A percentile compares a stretch with the other conserved stretches of the same genome.
Conservation (phyloP, 768 basidiomycete species). For the Trametes cingulata region DNA sequence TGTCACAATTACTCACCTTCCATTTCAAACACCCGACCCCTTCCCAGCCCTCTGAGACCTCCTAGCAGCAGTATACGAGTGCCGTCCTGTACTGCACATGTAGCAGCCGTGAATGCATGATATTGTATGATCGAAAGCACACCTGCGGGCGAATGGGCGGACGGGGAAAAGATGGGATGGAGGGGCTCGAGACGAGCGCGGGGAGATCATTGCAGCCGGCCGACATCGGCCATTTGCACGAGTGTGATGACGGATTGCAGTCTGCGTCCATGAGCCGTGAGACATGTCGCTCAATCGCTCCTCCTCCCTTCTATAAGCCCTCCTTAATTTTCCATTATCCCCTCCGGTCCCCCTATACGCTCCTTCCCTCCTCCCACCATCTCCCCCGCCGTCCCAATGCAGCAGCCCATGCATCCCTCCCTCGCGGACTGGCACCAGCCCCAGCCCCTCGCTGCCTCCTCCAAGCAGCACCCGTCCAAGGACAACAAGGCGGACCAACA, state of each 20-base stretch:
- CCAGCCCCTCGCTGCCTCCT: constrained; percentile 31
- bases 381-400: constrained; percentile 10
- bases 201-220: constrained; percentile 26
- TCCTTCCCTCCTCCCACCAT: constrained; percentile 18
- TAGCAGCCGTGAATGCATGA: neutral
- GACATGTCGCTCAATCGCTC: constrained; percentile 23
- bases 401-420: constrained; percentile 23
- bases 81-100: too few relatives aligned
- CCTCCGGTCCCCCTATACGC: constrained; percentile 17
- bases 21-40: constrained; percentile 2
- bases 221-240: constrained; percentile 25
- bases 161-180: constrained; percentile 9
- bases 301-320: constrained; percentile 24
- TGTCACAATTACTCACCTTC: constrained; percentile 10
- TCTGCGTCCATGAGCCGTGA: constrained; percentile 23
- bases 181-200: constrained; percentile 5
- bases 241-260: constrained; percentile 22
- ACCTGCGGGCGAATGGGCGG: constrained; percentile 9
- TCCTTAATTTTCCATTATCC: constrained; percentile 24
- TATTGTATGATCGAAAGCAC: too few relatives aligned
- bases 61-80: neutral
- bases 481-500: constrained; percentile 42
- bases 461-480: constrained; percentile 24
- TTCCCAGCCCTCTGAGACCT: constrained; percentile 7
- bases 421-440: constrained; percentile 18